Evolutionary conservation across 2,329 filamentous ascomycete genomes (phyloP).

Genomic region (Hymenoscyphus occultus): DNA sequence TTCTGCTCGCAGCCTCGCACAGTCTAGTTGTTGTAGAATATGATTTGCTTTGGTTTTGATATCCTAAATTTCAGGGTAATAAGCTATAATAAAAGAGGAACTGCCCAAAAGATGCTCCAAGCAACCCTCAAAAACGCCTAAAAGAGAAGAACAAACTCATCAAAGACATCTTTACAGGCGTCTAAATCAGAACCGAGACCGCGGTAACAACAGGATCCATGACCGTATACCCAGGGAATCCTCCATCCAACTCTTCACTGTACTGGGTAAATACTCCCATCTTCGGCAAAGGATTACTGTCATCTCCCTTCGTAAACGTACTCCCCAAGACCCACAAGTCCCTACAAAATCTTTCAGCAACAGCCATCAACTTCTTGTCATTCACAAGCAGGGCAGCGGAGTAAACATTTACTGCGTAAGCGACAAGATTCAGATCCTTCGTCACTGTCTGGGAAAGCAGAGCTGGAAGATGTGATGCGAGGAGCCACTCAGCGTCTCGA

Average conservation of each 20-base stretch:
- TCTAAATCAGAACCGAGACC: slow-evolving; percentile 2
- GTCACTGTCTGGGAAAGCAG: not conserved
- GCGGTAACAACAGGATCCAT: slow-evolving; percentile 3
- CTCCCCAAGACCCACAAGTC: not conserved
- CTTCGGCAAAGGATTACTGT: not conserved
- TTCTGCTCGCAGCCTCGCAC: too few species aligned
- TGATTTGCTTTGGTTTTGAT: too few species aligned
- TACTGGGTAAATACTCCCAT: not conserved
- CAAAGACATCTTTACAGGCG: not conserved
- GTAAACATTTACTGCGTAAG: not conserved
- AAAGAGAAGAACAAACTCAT: too few species aligned
- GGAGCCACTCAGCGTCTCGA: not conserved
- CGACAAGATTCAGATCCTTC: not conserved
- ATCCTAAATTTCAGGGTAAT: too few species aligned
- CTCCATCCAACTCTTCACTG: not conserved
- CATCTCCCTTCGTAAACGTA: not conserved
- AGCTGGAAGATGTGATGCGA: not conserved
- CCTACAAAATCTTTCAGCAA: not conserved
- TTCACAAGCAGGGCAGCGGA: not conserved
- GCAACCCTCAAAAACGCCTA: too few species aligned
- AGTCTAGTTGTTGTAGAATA: too few species aligned
- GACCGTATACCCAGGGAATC: not conserved
- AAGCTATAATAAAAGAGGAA: too few species aligned
- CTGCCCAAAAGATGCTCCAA: too few species aligned
- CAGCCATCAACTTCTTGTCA: not conserved